Evolutionary conservation across 2,329 filamentous ascomycete genomes (phyloP), one percentile per base, ranked within the genome.

Genomic region (Alternaria solani): DNA sequence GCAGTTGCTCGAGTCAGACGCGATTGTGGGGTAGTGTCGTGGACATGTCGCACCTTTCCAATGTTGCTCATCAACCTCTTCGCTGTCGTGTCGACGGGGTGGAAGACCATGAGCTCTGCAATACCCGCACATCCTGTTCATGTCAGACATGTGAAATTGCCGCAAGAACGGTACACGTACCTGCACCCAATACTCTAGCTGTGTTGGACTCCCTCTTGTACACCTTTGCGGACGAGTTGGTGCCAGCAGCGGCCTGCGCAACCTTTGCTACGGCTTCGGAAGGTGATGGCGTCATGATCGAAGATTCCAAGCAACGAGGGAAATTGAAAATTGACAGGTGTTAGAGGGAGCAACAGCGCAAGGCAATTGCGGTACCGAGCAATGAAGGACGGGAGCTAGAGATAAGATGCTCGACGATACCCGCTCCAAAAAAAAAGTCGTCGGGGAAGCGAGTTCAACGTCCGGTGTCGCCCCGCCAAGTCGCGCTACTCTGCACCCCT

Each of bases 31-130:
- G 14, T 30, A 11, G 11, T 12, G 38, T 30, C 5, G 39, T 23
- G 30, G 18, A 42, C 16, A 41, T 34, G 42, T 36, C 59, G 46
- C 79, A 91, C 87, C 82, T 85, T 92, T 77, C 88, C 88, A 80
- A 96, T 91, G 82, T 99, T 97, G 88, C 93, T 97, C 95, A 99
- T 99, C 81, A 99, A 88, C 71, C 95, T 92, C 86, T 99, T 99
- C 66, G 95, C 94, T 75, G 96, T 97, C 51, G 95, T 99, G 82
- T 99, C 95, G 79, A 99, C 92, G 71, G 70, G 64, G 62, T 78
- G 67, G 85, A 97, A 97, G 79, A 97, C 88, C 75, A 93, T 88
- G 75, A 97, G 85, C 82, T 97, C 94, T 73, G 94, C 90, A 79
- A 97, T 94, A 84, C 94, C 94, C 76, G 94, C 93, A 76, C 89